phyloP scores from a whole-genome alignment of 345 rosid species.

The Melaleuca quinquenervia region DNA sequence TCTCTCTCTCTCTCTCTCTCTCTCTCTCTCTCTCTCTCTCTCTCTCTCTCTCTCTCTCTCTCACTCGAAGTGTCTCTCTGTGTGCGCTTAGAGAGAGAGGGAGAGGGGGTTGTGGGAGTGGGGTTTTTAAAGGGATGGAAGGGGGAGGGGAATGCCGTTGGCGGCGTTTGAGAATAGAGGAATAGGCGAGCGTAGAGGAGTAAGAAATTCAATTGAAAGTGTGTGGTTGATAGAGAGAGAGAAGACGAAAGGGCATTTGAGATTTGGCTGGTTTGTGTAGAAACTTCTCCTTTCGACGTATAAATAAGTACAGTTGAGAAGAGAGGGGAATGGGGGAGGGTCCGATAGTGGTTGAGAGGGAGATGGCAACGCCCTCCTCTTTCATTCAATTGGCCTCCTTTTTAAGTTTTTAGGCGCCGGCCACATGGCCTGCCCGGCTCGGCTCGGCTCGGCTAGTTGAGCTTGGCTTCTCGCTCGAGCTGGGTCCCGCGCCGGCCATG shows the following conservation, averaged over 20 bases:
- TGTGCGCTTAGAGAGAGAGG: not conserved
- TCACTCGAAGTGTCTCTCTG: not conserved
- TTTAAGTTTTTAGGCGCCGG: slow-evolving; percentile 26
- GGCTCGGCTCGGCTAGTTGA: not conserved
- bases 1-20: not conserved
- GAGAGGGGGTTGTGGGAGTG: no score
- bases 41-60: not conserved
- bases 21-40: not conserved
- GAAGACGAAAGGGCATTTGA: no score
- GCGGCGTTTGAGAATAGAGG: not conserved
- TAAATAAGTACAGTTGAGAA: not conserved
- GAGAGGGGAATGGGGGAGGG: slow-evolving; percentile 27
- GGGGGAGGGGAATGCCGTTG: not conserved
- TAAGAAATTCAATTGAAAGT: no score
- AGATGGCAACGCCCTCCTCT: slow-evolving; percentile 14
- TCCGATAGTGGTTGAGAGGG: slow-evolving; percentile 48
- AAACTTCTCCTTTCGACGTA: not conserved
- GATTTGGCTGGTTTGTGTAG: no score
- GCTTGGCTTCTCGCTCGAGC: not conserved
- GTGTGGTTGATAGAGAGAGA: no score
- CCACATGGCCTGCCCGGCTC: slow-evolving; percentile 7
- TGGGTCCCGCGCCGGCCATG: not conserved
- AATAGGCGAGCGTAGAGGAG: no score
- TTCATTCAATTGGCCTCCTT: slow-evolving; percentile 57
- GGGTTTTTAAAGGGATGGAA: not conserved